Conservation (phyloP, 495 filamentous ascomycete species). For the Tuber magnatum region DNA sequence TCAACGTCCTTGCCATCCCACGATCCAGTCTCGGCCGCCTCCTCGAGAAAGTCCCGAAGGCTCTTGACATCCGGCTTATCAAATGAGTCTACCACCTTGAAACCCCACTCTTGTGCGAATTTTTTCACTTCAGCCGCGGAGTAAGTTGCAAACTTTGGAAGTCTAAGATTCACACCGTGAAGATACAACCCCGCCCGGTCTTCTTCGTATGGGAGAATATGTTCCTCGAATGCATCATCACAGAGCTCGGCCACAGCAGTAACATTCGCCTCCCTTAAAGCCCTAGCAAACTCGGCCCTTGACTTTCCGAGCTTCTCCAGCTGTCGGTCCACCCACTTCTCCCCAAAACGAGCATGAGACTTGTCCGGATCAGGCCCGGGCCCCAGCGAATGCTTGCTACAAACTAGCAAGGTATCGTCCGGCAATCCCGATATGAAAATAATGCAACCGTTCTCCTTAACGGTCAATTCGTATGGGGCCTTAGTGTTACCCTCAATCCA, state of each 20-base stretch:
- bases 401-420: conserved; percentile 79
- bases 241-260: conserved; percentile 96
- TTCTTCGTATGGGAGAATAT: conserved; percentile 83
- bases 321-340: conserved; percentile 76
- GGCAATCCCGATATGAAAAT: conserved; percentile 92
- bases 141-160: conserved; percentile 81
- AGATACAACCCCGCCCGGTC: conserved; percentile 85
- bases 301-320: conserved; percentile 66
- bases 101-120: conserved; percentile 90
- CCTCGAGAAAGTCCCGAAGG: conserved; percentile 67
- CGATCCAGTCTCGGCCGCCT: conserved; percentile 64
- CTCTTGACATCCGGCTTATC: conserved; percentile 46
- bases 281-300: conserved; percentile 63
- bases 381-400: conserved; percentile 96
- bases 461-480: conserved; percentile 87
- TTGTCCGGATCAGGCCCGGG: conserved; percentile 56
- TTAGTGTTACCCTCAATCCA: conserved; percentile 69
- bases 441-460: conserved; percentile 98
- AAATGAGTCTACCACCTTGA: conserved; percentile 77
- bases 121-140: conserved; percentile 67
- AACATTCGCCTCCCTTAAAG: conserved; percentile 69
- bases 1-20: conserved; percentile 90
- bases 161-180: conserved; percentile 90
- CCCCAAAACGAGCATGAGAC: conserved; percentile 81
- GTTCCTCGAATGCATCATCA: conserved; percentile 93